Evolutionary conservation across 441 rosid species (phyloP).

Genomic region (Pelargonium fulgidum): DNA sequence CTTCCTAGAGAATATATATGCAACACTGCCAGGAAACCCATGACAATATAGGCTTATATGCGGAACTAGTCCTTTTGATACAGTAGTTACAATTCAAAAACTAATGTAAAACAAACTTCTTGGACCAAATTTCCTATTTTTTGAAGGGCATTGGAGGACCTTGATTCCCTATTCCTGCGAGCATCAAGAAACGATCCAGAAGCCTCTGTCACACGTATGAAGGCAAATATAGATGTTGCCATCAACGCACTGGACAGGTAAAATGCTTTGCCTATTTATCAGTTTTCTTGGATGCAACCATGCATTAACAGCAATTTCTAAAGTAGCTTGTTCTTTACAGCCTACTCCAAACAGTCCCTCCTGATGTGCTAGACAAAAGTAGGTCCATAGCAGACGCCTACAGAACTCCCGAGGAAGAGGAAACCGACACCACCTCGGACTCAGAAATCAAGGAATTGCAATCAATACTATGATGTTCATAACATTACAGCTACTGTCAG

Average conservation of each 20-base stretch:
- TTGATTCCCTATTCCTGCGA: slow-evolving; percentile 56
- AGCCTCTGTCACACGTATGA: slow-evolving; percentile 56
- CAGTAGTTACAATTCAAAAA: neutral
- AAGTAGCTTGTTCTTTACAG: slow-evolving; percentile 28
- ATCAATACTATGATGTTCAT: slow-evolving; percentile 42
- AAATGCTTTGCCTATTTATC: neutral
- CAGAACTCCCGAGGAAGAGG: slow-evolving; percentile 39
- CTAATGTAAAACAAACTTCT: neutral
- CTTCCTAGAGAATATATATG: neutral
- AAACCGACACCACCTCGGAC: slow-evolving; percentile 33
- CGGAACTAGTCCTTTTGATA: neutral
- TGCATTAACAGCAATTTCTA: slow-evolving; percentile 10
- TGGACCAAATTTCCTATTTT: neutral
- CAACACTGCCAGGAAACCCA: too few species aligned
- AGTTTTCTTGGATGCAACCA: neutral
- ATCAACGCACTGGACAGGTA: slow-evolving; percentile 56
- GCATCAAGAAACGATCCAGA: slow-evolving; percentile 66
- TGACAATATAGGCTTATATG: too few species aligned
- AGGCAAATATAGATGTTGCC: slow-evolving; percentile 48
- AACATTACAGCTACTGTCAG: too few species aligned
- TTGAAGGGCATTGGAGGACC: slow-evolving; percentile 58
- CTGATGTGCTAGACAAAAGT: slow-evolving; percentile 53
- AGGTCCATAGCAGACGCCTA: slow-evolving; percentile 69
- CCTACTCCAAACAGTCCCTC: slow-evolving; percentile 65
- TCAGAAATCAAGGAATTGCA: slow-evolving; percentile 59